Conservation (phyloP, 1,284 basidiomycete species). For the Microbotryum scabiosae region DNA sequence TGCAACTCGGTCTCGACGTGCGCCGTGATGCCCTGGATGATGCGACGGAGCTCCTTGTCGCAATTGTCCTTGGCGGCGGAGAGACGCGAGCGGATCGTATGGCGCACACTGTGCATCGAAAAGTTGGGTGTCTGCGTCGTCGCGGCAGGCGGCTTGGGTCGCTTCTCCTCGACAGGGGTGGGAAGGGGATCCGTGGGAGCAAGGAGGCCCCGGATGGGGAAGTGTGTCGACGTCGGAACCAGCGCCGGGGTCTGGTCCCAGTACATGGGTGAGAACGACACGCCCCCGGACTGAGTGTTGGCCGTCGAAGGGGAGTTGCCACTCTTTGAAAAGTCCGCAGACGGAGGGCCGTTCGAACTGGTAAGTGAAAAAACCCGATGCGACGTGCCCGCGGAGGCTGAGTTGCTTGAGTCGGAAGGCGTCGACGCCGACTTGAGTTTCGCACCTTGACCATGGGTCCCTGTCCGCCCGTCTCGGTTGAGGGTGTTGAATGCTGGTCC, state of each 20-base stretch:
- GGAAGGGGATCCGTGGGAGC: not conserved
- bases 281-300: too few relatives aligned
- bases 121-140: constrained; percentile 20
- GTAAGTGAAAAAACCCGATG: not conserved
- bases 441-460: not conserved
- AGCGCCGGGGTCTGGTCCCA: constrained; percentile 34
- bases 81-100: constrained; percentile 87
- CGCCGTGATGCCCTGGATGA: constrained; percentile 82
- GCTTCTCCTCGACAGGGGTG: not conserved
- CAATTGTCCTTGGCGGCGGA: constrained; percentile 90
- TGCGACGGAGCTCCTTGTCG: constrained; percentile 85
- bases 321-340: not conserved
- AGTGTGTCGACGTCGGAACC: constrained; percentile 23
- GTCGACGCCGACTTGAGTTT: not conserved
- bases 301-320: constrained; percentile 14
- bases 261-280: constrained; percentile 17
- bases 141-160: constrained; percentile 1
- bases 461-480: not conserved
- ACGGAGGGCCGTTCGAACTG: not conserved
- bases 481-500: constrained; percentile 24
- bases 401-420: not conserved
- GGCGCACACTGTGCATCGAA: constrained; percentile 62
- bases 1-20: constrained; percentile 83
- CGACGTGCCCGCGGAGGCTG: not conserved
- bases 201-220: constrained; percentile 7